These are phyloP conservation scores for Aspergillus sp. DNA, from an alignment of 2,329 filamentous ascomycete species.

Conservation along the genomic window DNA sequence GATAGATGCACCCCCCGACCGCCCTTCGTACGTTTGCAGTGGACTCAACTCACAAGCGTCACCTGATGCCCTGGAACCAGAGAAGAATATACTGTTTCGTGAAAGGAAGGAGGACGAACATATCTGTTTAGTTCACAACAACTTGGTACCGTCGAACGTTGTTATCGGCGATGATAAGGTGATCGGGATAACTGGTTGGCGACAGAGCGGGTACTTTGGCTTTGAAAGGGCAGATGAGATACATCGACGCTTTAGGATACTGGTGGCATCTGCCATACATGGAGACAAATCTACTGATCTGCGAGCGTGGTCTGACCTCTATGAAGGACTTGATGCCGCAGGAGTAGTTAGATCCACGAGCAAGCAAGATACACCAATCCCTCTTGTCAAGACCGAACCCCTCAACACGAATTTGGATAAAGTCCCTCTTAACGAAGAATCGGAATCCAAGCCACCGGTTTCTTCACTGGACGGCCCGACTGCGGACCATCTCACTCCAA, in stretches of 20 bases:
- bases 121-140: constrained; percentile 40
- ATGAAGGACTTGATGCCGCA: constrained; percentile 28
- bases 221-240: constrained; percentile 35
- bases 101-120: constrained; percentile 29
- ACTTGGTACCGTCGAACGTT: constrained; percentile 40
- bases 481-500: constrained; percentile 41
- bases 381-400: constrained; percentile 41
- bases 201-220: constrained; percentile 44
- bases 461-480: constrained; percentile 29
- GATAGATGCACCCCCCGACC: constrained; percentile 28
- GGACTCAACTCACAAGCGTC: constrained; percentile 34
- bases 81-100: constrained; percentile 38
- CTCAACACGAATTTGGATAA: constrained; percentile 32
- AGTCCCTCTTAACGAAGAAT: constrained; percentile 30
- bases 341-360: constrained; percentile 15
- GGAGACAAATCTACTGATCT: constrained; percentile 20
- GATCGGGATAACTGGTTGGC: constrained; percentile 44
- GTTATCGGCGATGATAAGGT: constrained; percentile 40
- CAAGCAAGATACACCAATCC: constrained; percentile 23
- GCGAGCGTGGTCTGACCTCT: constrained; percentile 40
- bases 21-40: constrained; percentile 38
- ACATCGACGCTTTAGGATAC: constrained; percentile 36
- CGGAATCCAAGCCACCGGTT: constrained; percentile 28
- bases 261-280: constrained; percentile 19
- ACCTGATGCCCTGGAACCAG: constrained; percentile 26